Percentiles rank a stretch among this genome's conserved stretches.
Conservation (phyloP, 306 rosid species). For the Vicia sativa region DNA sequence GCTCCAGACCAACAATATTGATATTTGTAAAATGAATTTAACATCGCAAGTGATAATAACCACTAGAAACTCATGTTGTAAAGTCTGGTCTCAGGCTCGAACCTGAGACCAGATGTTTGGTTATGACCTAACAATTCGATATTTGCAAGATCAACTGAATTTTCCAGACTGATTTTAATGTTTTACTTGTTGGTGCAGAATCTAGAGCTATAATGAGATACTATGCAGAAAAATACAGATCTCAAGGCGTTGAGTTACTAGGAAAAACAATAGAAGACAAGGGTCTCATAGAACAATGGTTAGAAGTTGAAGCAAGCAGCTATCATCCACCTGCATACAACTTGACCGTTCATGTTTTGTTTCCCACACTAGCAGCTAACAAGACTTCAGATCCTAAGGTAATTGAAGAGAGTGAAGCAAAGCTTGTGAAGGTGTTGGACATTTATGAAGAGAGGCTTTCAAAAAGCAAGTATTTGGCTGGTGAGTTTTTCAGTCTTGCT, state of each 20-base stretch:
- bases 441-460: slow-evolving; percentile 64
- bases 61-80: no score
- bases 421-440: slow-evolving; percentile 49
- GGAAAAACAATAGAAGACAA: slow-evolving; percentile 56
- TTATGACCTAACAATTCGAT: no score
- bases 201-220: slow-evolving; percentile 56
- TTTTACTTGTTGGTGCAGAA: slow-evolving; percentile 39
- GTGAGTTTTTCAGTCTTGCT: slow-evolving; percentile 60
- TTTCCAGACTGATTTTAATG: neutral
- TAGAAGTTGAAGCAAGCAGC: slow-evolving; percentile 54
- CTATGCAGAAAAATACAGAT: slow-evolving; percentile 54
- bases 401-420: slow-evolving; percentile 53
- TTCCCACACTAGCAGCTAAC: neutral
- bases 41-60: no score
- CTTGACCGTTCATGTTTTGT: slow-evolving; percentile 35
- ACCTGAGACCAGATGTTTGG: no score
- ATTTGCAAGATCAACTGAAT: no score
- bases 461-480: slow-evolving; percentile 55
- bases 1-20: no score
- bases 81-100: no score
- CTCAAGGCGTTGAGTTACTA: slow-evolving; percentile 50
- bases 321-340: slow-evolving; percentile 35
- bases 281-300: slow-evolving; percentile 60
- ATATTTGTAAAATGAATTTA: no score
- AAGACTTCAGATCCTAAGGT: slow-evolving; percentile 44